Conservation (phyloP, 2,329 filamentous ascomycete species). For the Colletotrichum limetticola region DNA sequence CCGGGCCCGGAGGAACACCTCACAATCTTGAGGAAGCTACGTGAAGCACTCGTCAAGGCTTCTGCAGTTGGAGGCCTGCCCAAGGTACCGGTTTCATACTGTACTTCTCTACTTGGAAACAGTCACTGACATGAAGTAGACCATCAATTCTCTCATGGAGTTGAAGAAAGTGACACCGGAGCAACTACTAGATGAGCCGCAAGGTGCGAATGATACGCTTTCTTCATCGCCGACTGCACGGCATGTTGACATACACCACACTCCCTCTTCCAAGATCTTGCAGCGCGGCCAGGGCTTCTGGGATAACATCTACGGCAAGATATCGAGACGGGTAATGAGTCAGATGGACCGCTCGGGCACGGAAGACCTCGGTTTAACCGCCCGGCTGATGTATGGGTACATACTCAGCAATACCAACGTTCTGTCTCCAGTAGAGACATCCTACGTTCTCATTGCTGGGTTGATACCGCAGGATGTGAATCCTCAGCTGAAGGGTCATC, state of each 20-base stretch:
- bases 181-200: conserved; percentile 48
- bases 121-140: conserved; percentile 40
- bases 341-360: conserved; percentile 61
- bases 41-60: conserved; percentile 61
- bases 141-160: conserved; percentile 58
- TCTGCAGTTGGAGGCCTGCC: conserved; percentile 60
- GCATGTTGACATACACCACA: conserved; percentile 50
- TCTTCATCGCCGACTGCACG: conserved; percentile 51
- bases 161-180: conserved; percentile 56
- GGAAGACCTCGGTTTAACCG: conserved; percentile 59
- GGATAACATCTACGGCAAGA: conserved; percentile 59
- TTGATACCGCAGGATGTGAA: conserved; percentile 65
- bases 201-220: conserved; percentile 38
- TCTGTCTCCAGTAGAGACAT: conserved; percentile 58
- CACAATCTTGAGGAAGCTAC: conserved; percentile 55
- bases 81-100: conserved; percentile 49
- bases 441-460: conserved; percentile 61
- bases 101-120: neutral
- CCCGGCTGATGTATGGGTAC: conserved; percentile 60
- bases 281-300: conserved; percentile 59
- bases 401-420: conserved; percentile 59
- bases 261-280: conserved; percentile 48
- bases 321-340: conserved; percentile 57
- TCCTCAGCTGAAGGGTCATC: conserved; percentile 63
- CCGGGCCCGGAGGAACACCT: conserved; percentile 50